These are phyloP conservation scores for Sungouiella thailandica DNA, from an alignment of 805 yeast genomes.

Conservation along the genomic window DNA sequence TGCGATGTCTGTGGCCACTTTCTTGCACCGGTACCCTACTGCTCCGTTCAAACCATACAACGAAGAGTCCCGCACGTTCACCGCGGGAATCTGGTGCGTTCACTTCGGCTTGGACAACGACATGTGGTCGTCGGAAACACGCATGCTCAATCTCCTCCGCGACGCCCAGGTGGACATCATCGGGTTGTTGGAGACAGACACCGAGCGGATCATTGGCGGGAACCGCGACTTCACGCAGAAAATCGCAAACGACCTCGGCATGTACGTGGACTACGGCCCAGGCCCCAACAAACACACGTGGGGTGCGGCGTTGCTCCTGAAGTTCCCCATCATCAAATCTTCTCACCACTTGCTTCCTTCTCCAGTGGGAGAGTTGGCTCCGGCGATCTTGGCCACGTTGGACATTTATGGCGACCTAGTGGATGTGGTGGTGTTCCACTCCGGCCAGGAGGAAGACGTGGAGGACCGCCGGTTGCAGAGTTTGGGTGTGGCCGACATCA, in stretches of 20 bases:
- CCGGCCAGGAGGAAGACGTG: conserved; percentile 96
- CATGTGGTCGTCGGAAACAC: conserved; percentile 93
- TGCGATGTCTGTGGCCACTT: conserved; percentile 47
- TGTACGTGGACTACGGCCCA: conserved; percentile 96
- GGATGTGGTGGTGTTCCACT: conserved; percentile 94
- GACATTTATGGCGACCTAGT: conserved; percentile 83
- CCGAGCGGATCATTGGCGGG: conserved; percentile 91
- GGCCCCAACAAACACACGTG: conserved; percentile 98
- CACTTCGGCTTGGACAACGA: conserved; percentile 97
- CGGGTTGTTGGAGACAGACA: conserved; percentile 88
- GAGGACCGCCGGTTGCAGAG: conserved; percentile 91
- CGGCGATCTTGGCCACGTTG: conserved; percentile 94
- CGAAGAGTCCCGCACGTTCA: conserved; percentile 57
- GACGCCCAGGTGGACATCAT: conserved; percentile 90
- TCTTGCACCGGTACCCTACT: conserved; percentile 60
- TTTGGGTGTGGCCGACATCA: conserved; percentile 64
- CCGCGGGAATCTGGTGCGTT: conserved; percentile 98
- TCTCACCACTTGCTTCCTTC: conserved; percentile 91
- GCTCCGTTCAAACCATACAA: conserved; percentile 53
- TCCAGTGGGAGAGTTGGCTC: conserved; percentile 97
- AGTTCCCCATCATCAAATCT: conserved; percentile 88
- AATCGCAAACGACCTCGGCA: conserved; percentile 85
- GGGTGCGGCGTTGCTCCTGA: conserved; percentile 91
- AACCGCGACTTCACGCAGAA: conserved; percentile 90
- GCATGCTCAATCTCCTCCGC: conserved; percentile 77